Conservation (phyloP, 2,329 filamentous ascomycete species). For the Colletotrichum sp. region DNA sequence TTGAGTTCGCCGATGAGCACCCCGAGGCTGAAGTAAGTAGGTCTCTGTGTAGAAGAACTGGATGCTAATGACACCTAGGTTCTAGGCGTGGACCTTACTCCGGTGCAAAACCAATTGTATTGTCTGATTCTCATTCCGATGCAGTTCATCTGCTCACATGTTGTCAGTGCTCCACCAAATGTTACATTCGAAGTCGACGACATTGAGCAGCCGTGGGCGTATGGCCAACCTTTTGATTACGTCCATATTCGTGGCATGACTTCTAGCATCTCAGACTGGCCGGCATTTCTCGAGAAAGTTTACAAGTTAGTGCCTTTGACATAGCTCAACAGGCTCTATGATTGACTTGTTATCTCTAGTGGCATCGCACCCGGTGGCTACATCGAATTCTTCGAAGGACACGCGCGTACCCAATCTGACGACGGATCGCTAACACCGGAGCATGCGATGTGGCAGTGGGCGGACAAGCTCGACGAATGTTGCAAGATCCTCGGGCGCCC, state of each 20-base stretch:
- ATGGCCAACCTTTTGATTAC: conserved; percentile 31
- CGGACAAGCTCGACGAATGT: conserved; percentile 29
- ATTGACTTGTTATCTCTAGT: neutral
- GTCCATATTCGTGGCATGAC: conserved; percentile 37
- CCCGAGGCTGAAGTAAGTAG: conserved; percentile 24
- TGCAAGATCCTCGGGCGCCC: conserved; percentile 31
- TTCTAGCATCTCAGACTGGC: conserved; percentile 29
- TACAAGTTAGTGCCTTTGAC: conserved; percentile 17
- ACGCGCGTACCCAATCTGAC: conserved; percentile 16
- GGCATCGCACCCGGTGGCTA: conserved; percentile 26
- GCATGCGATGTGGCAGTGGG: conserved; percentile 27
- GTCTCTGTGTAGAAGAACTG: neutral
- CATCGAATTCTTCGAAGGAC: conserved; percentile 26
- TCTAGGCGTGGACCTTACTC: conserved; percentile 34
- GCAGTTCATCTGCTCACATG: neutral
- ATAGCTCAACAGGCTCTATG: neutral
- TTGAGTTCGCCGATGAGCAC: conserved; percentile 26
- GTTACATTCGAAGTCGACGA: conserved; percentile 19
- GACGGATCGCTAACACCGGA: conserved; percentile 23
- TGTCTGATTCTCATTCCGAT: neutral
- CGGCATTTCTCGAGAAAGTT: conserved; percentile 18
- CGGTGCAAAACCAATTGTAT: conserved; percentile 35
- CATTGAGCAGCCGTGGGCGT: conserved; percentile 28
- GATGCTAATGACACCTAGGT: conserved; percentile 5
- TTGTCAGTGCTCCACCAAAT: conserved; percentile 30